A percentile compares a stretch with the other conserved stretches of the same genome.
Evolutionary conservation across 2,329 filamentous ascomycete species (phyloP).

Genomic region (Didymosphaeria variabile): DNA sequence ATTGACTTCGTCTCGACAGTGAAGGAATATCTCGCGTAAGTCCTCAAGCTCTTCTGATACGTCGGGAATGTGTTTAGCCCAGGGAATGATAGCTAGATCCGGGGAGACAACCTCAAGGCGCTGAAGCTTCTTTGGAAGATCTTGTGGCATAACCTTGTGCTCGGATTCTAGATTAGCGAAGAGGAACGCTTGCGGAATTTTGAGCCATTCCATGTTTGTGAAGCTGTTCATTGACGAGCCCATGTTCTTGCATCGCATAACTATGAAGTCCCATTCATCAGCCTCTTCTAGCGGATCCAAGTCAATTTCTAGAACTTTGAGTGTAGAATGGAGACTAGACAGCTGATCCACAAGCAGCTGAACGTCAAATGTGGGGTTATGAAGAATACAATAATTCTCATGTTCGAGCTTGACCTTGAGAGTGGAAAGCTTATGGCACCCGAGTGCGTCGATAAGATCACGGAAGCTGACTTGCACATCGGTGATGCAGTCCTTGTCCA

Average conservation of each 20-base stretch:
- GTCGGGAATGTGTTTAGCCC: constrained; percentile 2
- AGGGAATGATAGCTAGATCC: constrained; percentile 18
- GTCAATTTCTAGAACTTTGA: constrained; percentile 26
- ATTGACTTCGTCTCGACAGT: constrained; percentile 25
- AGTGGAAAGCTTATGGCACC: constrained; percentile 22
- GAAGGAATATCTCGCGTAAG: constrained; percentile 22
- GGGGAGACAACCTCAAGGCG: constrained; percentile 28
- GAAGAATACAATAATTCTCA: constrained; percentile 27
- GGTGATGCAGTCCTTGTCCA: constrained; percentile 23
- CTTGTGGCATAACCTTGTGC: constrained; percentile 6
- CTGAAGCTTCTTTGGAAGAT: constrained; percentile 28
- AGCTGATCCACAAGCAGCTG: constrained; percentile 30
- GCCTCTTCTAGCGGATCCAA: constrained; percentile 23
- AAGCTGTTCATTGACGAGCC: constrained; percentile 23
- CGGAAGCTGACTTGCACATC: constrained; percentile 27
- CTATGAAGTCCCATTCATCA: constrained; percentile 26
- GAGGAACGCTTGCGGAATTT: constrained; percentile 29
- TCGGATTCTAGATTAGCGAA: constrained; percentile 3
- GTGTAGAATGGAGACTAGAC: constrained; percentile 15
- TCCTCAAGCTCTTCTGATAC: background rate
- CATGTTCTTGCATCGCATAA: constrained; percentile 21
- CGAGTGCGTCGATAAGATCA: constrained; percentile 32
- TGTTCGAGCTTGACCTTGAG: constrained; percentile 29
- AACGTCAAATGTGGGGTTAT: constrained; percentile 24
- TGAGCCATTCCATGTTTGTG: constrained; percentile 21